These are phyloP conservation scores for Trichoderma atroviride DNA, from an alignment of 2,329 filamentous ascomycete genomes.

Conservation along the genomic window DNA sequence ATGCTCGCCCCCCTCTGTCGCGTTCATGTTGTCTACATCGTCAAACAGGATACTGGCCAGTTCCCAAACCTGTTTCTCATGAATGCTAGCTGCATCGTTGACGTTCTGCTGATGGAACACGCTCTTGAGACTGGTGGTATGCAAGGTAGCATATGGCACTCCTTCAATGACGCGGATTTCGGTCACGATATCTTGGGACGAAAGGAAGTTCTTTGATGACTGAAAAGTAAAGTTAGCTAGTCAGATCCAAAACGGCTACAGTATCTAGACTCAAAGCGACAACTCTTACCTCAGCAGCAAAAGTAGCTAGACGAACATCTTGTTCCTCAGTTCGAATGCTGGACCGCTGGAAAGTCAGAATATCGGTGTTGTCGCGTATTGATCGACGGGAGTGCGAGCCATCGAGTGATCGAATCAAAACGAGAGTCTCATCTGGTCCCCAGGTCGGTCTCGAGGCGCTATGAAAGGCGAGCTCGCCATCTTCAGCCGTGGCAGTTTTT, in stretches of 20 bases:
- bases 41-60: conserved; percentile 88
- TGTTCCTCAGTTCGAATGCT: conserved; percentile 65
- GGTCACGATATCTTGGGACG: conserved; percentile 58
- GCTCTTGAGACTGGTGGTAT: conserved; percentile 40
- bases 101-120: conserved; percentile 47
- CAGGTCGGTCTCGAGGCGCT: conserved; percentile 77
- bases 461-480: conserved; percentile 69
- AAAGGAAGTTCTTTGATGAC: conserved; percentile 59
- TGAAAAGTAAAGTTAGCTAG: conserved; percentile 36
- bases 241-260: background rate
- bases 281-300: conserved; percentile 55
- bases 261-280: background rate
- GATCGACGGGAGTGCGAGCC: conserved; percentile 46
- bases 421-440: conserved; percentile 72
- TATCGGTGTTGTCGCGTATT: conserved; percentile 34
- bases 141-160: conserved; percentile 61
- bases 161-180: conserved; percentile 56
- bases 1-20: conserved; percentile 44
- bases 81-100: conserved; percentile 50
- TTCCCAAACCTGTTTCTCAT: conserved; percentile 81
- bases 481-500: conserved; percentile 67
- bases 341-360: conserved; percentile 41
- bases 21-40: conserved; percentile 50
- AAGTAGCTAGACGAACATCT: conserved; percentile 66
- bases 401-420: conserved; percentile 53